Evolutionary conservation across 371 early-diverging fungal genomes (phyloP), one percentile per base, ranked within the genome.

Genomic region (Syncephalastrum monosporum): DNA sequence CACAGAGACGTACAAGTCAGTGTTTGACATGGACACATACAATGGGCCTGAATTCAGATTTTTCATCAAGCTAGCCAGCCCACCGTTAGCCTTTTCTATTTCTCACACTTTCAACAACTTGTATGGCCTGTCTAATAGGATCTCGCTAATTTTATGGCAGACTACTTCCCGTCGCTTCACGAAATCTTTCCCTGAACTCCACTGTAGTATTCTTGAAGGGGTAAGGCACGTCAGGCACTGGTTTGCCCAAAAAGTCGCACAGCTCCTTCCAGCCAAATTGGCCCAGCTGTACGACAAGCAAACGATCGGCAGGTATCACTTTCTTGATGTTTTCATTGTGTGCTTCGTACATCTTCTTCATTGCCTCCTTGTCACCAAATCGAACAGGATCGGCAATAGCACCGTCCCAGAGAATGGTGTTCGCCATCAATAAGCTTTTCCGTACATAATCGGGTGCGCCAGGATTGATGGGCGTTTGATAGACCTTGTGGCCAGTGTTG

Each of bases 291-390:
- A 74, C 43, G 1, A 69, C 53, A 15, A 68, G 49, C 3, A 74
- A 45, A 0, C 51, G 52, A 5, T 76, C 69, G 2, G 63, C 47
- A 17, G 77, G 77, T 5, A 76, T 59, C 42, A 23, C 25, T 1
- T 44, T n/a, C 24, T 68, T 63, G 43, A 73, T 67, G 43, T 65
- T 59, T 24, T 68, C 68, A 42, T 57, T 65, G 44, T 72, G 69
- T 5, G 65, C 56, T 5, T 50, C 27, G 27, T 61, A 75, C 10
- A 51, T 25, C 7, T 47, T 10, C 23, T 57, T 59, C 5, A 64
- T 51, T 1, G 19, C 54, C 21, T 72, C 68, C 48, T 69, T 61
- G 25, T 69, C 60, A 1, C 12, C 50, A 46, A 68, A 49, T 8
- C 12, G 42, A 3, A 46, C 61, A 13, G 52, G 47, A 5, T 69